Evolutionary conservation across 164 flowering plant genomes (phyloP).

Genomic region (Piper longum): DNA sequence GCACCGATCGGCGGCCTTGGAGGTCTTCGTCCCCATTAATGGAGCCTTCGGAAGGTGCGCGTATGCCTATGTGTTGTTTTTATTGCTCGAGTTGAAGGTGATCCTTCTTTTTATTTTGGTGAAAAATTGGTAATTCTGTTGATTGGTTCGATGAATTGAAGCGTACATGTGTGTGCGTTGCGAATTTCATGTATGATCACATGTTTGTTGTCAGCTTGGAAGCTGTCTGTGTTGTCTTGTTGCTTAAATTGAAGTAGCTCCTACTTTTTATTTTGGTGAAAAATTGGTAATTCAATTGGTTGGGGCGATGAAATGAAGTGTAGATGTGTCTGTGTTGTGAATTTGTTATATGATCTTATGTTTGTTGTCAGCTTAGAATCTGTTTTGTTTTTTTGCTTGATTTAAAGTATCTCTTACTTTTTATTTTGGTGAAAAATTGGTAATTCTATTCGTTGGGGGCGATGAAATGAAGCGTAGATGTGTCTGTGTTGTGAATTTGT

Average conservation of each 20-base stretch:
- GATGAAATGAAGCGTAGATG: not conserved
- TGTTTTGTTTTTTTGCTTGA: not conserved
- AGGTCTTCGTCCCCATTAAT: conserved; percentile 40
- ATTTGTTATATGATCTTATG: not conserved
- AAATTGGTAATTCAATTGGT: not conserved
- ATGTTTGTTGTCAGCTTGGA: not conserved
- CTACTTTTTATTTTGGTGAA: not conserved
- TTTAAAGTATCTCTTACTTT: not conserved
- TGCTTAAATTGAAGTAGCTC: not conserved
- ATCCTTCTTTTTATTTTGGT: not conserved
- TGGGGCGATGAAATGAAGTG: not conserved
- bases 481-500: not conserved
- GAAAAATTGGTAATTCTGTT: not conserved
- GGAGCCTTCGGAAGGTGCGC: conserved; percentile 49
- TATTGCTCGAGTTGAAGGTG: not conserved
- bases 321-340: not conserved
- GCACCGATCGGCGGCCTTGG: conserved; percentile 72
- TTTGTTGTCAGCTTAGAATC: no score
- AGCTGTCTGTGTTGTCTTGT: not conserved
- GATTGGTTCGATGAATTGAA: not conserved
- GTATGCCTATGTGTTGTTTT: not conserved
- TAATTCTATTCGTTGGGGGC: not conserved
- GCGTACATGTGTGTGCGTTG: not conserved
- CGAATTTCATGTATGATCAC: not conserved
- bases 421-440: not conserved